phyloP scores from a whole-genome alignment of 2,329 filamentous ascomycete species.

The Colletotrichum salicis region DNA sequence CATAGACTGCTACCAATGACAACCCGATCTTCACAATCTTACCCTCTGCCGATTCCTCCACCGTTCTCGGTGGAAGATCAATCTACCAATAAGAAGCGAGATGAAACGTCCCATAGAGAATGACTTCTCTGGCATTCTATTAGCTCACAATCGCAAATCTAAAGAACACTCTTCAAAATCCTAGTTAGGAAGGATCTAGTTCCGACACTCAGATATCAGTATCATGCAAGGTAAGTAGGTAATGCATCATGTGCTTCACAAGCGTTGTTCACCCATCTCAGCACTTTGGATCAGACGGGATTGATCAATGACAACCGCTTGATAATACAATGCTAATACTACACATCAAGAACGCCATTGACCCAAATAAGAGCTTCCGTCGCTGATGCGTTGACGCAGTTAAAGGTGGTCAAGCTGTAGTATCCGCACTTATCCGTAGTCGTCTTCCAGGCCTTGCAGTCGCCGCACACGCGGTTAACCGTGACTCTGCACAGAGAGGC shows the following conservation, averaged over 20 bases:
- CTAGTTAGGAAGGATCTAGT: too few species aligned
- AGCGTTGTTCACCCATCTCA: too few species aligned
- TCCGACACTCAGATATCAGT: too few species aligned
- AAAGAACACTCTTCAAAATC: too few species aligned
- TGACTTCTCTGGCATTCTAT: too few species aligned
- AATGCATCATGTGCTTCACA: too few species aligned
- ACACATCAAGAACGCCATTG: neutral
- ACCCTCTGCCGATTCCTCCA: neutral
- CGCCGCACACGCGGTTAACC: conserved; percentile 6
- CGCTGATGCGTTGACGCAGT: neutral
- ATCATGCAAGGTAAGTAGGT: too few species aligned
- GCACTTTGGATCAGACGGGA: too few species aligned
- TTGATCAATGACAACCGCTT: neutral
- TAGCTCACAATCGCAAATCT: too few species aligned
- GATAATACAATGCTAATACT: neutral
- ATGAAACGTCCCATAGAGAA: too few species aligned
- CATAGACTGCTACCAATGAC: neutral
- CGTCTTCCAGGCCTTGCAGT: conserved; percentile 12
- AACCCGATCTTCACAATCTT: neutral
- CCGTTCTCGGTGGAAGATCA: neutral
- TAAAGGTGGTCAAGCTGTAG: neutral
- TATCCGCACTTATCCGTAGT: conserved; percentile 16
- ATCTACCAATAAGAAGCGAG: too few species aligned
- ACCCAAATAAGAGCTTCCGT: neutral
- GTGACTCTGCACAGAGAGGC: conserved; percentile 15